Evolutionary conservation across 2,329 filamentous ascomycete genomes (phyloP).

Genomic region (Xylogone sp.): DNA sequence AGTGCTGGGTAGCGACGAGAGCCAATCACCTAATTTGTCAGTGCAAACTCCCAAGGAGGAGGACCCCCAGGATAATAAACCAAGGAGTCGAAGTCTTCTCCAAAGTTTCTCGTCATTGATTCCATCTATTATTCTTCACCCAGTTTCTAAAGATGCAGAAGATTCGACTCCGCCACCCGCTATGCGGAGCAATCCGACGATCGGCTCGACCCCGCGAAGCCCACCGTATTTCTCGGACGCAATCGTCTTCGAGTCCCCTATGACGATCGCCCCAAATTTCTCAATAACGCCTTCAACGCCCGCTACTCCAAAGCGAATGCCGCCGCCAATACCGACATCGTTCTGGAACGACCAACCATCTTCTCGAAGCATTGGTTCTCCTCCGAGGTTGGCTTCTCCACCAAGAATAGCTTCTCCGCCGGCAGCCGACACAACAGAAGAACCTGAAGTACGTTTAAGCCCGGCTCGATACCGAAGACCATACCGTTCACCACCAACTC

Average conservation of each 20-base stretch:
- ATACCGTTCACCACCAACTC: no score
- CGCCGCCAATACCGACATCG: neutral
- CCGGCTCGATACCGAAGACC: no score
- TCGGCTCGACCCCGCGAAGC: neutral
- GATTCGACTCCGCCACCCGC: neutral
- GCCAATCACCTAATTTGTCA: neutral
- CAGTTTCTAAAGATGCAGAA: slow-evolving; percentile 3
- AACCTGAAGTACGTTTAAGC: no score
- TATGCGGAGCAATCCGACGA: neutral
- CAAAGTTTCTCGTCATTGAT: slow-evolving; percentile 1
- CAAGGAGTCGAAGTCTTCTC: neutral
- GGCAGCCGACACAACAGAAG: no score
- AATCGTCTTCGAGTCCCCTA: neutral
- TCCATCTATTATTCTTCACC: neutral
- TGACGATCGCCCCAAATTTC: neutral
- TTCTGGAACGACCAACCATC: neutral
- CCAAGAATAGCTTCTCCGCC: no score
- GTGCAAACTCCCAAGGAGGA: neutral
- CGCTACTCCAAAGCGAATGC: slow-evolving; percentile 5
- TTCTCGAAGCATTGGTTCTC: neutral
- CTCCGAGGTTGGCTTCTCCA: no score
- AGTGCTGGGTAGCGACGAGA: neutral
- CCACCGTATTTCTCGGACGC: neutral
- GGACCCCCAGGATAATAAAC: neutral
- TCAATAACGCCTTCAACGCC: neutral